Conservation (phyloP, 2,329 filamentous ascomycete species). For the Scolecobasidium constrictum region DNA sequence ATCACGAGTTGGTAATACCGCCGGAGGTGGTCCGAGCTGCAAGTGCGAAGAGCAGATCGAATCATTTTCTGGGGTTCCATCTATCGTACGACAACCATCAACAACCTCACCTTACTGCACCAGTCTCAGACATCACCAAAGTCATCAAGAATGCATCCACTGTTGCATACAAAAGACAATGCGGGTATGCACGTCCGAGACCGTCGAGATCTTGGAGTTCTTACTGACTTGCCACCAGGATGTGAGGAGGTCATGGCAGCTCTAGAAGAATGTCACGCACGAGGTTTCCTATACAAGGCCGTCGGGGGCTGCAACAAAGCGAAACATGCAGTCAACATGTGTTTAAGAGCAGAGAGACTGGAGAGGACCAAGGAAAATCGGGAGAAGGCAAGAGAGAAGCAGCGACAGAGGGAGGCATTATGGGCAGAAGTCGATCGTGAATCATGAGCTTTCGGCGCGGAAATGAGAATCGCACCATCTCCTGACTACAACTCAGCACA, state of each 20-base stretch:
- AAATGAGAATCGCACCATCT: too few species aligned
- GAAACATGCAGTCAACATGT: conserved; percentile 76
- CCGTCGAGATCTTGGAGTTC: background rate
- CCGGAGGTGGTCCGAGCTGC: background rate
- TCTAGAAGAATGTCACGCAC: conserved; percentile 90
- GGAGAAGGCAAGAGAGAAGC: conserved; percentile 54
- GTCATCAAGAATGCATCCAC: conserved; percentile 75
- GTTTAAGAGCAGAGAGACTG: conserved; percentile 68
- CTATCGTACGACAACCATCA: too few species aligned
- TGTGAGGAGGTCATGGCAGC: conserved; percentile 91
- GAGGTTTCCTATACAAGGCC: conserved; percentile 85
- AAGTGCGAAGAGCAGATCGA: background rate
- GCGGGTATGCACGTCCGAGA: conserved; percentile 43
- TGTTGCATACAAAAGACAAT: conserved; percentile 88
- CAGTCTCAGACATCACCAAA: too few species aligned
- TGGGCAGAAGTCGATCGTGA: conserved; percentile 73
- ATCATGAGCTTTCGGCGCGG: conserved; percentile 40
- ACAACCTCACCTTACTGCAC: too few species aligned
- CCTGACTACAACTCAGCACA: too few species aligned
- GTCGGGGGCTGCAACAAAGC: conserved; percentile 81
- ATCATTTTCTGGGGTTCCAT: too few species aligned
- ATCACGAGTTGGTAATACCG: too few species aligned
- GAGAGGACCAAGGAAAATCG: conserved; percentile 72
- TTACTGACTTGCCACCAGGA: conserved; percentile 40
- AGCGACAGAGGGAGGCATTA: conserved; percentile 61